Conservation (phyloP, 139 green algal genomes). For the Zygnema cylindricum region DNA sequence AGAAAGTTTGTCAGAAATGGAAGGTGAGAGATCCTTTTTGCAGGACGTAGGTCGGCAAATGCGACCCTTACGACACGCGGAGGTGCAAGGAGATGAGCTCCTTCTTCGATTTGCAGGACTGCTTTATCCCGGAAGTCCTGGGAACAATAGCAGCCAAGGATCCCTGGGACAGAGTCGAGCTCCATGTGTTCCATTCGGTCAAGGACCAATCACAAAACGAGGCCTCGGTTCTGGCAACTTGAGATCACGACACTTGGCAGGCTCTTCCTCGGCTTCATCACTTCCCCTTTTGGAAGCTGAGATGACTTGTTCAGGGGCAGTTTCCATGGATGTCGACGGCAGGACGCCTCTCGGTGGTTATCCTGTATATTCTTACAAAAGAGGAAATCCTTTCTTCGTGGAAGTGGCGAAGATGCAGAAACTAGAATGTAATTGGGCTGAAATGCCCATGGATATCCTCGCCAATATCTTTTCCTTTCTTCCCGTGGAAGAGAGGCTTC, state of each 20-base stretch:
- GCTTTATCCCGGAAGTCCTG: background rate
- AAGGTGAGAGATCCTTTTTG: too few relatives aligned
- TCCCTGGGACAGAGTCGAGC: background rate
- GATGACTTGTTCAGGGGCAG: background rate
- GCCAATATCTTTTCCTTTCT: background rate
- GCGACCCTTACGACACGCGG: too few relatives aligned
- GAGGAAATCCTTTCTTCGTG: too few relatives aligned
- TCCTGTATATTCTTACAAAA: background rate
- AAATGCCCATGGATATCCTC: background rate
- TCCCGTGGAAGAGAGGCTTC: background rate
- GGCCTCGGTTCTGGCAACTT: background rate
- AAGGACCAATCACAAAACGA: background rate
- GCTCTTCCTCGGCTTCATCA: background rate
- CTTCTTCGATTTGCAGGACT: background rate
- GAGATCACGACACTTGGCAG: background rate
- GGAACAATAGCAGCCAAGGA: background rate
- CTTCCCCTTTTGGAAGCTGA: background rate
- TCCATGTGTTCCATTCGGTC: too few relatives aligned
- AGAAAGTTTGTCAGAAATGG: too few relatives aligned
- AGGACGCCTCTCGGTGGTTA: background rate
- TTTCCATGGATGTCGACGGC: background rate
- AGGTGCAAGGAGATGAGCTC: background rate
- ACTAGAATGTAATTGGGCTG: background rate
- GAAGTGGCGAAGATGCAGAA: background rate
- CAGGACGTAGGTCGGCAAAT: too few relatives aligned